These are phyloP conservation scores for Lumnitzera racemosa DNA, from an alignment of 345 rosid species.

Conservation along the genomic window DNA sequence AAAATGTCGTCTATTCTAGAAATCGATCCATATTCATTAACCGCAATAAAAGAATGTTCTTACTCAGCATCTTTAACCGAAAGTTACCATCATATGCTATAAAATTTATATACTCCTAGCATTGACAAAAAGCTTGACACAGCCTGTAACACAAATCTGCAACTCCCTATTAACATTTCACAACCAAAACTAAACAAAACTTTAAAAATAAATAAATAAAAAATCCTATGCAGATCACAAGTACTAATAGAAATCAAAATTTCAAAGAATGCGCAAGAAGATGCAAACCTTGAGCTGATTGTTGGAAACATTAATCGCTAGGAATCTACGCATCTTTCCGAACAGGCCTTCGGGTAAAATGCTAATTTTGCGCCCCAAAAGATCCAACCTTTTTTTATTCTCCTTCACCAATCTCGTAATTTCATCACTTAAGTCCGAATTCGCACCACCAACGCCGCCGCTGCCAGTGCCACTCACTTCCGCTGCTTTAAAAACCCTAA, in stretches of 20 bases:
- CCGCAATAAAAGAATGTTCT: too few relatives aligned
- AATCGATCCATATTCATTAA: too few relatives aligned
- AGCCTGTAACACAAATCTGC: too few relatives aligned
- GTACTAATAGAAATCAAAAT: too few relatives aligned
- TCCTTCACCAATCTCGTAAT: conserved; percentile 22
- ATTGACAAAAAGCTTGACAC: too few relatives aligned
- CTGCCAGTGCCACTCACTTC: conserved; percentile 18
- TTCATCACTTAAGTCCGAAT: conserved; percentile 39
- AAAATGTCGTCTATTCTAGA: too few relatives aligned
- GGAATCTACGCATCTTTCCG: conserved; percentile 52
- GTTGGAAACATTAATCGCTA: conserved; percentile 54
- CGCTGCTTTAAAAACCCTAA: conserved; percentile 32
- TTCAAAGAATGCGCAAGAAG: background rate
- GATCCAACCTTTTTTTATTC: conserved; percentile 38
- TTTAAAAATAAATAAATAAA: too few relatives aligned
- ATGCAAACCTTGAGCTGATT: conserved; percentile 59
- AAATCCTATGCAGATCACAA: too few relatives aligned
- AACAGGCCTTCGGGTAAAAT: conserved; percentile 63
- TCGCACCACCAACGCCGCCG: conserved; percentile 34
- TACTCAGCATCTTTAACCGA: too few relatives aligned
- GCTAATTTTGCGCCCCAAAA: conserved; percentile 50
- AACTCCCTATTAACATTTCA: too few relatives aligned
- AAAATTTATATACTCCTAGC: too few relatives aligned
- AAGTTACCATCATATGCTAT: too few relatives aligned
- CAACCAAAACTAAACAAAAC: background rate